Conservation (phyloP, 129 eudicot genomes). For the Kitagawia praeruptora region DNA sequence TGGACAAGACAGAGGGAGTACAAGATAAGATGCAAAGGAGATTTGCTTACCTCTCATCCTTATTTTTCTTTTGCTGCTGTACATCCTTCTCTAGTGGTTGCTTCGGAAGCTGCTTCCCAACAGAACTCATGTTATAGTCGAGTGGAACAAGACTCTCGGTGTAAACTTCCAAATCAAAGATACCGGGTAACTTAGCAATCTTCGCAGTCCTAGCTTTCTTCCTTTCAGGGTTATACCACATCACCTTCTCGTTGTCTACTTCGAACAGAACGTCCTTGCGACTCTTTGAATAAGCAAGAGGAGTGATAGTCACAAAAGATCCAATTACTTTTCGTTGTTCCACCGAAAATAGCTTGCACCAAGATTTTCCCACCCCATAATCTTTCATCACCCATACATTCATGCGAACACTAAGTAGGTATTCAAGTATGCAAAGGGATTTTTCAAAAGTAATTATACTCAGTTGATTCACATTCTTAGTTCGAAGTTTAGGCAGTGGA, state of each 20-base stretch:
- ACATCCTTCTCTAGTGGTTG: neutral
- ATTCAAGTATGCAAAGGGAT: neutral
- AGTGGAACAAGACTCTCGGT: neutral
- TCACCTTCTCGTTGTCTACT: neutral
- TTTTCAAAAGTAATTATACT: neutral
- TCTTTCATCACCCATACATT: constrained; percentile 6
- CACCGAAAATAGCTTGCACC: constrained; percentile 4
- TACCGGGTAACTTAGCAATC: neutral
- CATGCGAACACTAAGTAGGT: neutral
- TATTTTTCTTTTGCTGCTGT: neutral
- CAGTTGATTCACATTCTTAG: neutral
- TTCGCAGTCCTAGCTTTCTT: neutral
- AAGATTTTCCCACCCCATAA: neutral
- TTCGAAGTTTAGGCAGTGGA: neutral
- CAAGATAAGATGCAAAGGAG: neutral
- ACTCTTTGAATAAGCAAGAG: constrained; percentile 5
- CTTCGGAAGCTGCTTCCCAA: neutral
- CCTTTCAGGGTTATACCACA: neutral
- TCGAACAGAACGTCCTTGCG: neutral
- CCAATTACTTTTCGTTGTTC: neutral
- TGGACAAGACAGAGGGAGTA: too few relatives aligned
- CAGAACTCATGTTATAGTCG: neutral
- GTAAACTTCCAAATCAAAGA: neutral
- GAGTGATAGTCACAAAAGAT: neutral
- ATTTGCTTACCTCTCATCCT: neutral